These are phyloP conservation scores for Apostasia shenzhenica DNA, from an alignment of 106 monocot genomes.

Conservation along the genomic window DNA sequence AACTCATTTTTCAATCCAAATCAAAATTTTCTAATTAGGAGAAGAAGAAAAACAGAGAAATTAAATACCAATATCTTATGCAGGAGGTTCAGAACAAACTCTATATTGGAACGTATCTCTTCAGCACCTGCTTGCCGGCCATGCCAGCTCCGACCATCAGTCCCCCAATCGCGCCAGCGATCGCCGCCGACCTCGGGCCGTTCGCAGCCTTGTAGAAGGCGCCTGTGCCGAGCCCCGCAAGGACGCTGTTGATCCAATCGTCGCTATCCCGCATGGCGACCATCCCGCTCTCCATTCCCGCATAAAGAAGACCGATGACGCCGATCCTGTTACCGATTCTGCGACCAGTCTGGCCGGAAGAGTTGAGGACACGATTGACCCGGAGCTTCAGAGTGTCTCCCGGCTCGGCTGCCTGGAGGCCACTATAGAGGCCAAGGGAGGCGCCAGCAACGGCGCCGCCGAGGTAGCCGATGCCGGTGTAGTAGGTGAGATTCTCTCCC, in stretches of 20 bases:
- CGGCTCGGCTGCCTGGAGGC: conserved; percentile 32
- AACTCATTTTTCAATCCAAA: background rate
- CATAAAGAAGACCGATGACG: conserved; percentile 62
- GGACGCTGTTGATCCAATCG: conserved; percentile 63
- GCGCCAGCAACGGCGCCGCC: conserved; percentile 41
- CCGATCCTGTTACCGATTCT: conserved; percentile 50
- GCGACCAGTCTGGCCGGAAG: conserved; percentile 50
- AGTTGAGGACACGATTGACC: conserved; percentile 55
- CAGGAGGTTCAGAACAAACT: conserved; percentile 3
- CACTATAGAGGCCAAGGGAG: conserved; percentile 37
- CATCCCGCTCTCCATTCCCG: conserved; percentile 66
- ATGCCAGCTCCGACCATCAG: conserved; percentile 60
- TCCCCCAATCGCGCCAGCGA: conserved; percentile 66
- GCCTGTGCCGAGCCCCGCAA: conserved; percentile 60
- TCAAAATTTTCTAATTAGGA: conserved; percentile 4
- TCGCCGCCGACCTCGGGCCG: conserved; percentile 53
- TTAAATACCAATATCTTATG: background rate
- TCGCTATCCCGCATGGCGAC: conserved; percentile 32
- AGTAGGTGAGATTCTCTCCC: conserved; percentile 85
- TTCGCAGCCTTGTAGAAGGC: conserved; percentile 34
- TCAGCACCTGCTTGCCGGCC: conserved; percentile 53
- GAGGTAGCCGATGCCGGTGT: conserved; percentile 72
- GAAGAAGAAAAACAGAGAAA: background rate
- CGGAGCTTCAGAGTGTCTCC: conserved; percentile 58
- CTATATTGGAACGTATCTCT: conserved; percentile 75